These are phyloP conservation scores for Ambrosiella beaveri DNA, from an alignment of 2,329 filamentous ascomycete species.

Conservation along the genomic window DNA sequence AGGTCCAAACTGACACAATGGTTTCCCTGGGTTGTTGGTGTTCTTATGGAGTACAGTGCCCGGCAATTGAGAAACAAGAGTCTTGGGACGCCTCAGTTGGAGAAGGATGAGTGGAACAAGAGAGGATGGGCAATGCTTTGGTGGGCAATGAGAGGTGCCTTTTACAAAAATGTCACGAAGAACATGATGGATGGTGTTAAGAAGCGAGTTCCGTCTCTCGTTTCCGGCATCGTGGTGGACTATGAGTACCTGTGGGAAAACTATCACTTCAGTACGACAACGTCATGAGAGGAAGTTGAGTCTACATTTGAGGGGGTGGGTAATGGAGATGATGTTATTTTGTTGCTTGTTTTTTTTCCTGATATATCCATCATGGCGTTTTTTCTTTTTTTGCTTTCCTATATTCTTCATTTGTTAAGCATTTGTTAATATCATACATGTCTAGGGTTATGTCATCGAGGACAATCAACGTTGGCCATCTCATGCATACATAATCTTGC, in stretches of 20 bases:
- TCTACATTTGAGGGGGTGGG: background rate
- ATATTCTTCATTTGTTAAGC: slow-evolving; percentile 11
- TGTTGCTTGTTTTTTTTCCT: background rate
- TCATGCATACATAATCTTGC: no score
- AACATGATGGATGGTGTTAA: slow-evolving; percentile 54
- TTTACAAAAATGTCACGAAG: slow-evolving; percentile 84
- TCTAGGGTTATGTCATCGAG: no score
- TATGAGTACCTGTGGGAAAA: slow-evolving; percentile 98
- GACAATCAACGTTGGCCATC: no score
- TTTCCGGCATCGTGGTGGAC: slow-evolving; percentile 77
- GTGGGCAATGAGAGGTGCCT: slow-evolving; percentile 95
- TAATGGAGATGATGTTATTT: background rate
- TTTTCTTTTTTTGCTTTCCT: slow-evolving; percentile 10
- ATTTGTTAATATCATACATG: background rate
- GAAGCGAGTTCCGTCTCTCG: slow-evolving; percentile 60
- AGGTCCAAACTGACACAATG: slow-evolving; percentile 47
- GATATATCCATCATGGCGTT: slow-evolving; percentile 5
- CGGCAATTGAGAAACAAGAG: slow-evolving; percentile 64
- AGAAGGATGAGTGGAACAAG: slow-evolving; percentile 77
- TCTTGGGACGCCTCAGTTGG: slow-evolving; percentile 66
- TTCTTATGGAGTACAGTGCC: slow-evolving; percentile 73
- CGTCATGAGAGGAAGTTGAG: slow-evolving; percentile 16
- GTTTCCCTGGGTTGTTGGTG: slow-evolving; percentile 78
- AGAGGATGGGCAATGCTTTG: slow-evolving; percentile 81
- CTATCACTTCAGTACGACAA: slow-evolving; percentile 68